phyloP scores from a whole-genome alignment of 1,284 basidiomycete genomes.

The Ceratobasidium sp. region DNA sequence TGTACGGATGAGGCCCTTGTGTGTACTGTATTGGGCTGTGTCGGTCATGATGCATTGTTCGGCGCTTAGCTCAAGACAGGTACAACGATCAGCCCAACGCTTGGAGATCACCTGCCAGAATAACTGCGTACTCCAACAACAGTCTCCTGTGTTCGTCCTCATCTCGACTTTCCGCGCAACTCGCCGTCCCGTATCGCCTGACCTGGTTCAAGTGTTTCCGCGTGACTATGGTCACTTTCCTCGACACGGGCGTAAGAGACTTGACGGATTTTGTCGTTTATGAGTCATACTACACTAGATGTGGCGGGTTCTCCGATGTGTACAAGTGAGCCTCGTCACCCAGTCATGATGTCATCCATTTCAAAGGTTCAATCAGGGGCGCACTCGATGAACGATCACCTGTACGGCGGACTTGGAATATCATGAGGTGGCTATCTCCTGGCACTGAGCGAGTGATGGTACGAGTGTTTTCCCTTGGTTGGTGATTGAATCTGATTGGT shows the following conservation, averaged over 20 bases:
- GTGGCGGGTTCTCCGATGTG: slow-evolving; percentile 25
- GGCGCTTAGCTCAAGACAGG: too few relatives aligned
- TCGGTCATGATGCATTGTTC: too few relatives aligned
- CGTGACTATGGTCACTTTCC: neutral
- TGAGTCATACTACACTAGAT: neutral
- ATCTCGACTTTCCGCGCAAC: neutral
- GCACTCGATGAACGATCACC: neutral
- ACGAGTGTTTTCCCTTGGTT: neutral
- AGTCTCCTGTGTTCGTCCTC: neutral
- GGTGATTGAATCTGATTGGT: neutral
- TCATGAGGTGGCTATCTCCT: slow-evolving; percentile 8
- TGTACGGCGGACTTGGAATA: neutral
- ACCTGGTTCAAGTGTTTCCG: neutral
- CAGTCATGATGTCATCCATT: neutral
- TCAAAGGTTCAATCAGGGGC: neutral
- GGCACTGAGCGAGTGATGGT: neutral
- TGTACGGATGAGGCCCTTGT: neutral
- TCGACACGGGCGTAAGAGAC: neutral
- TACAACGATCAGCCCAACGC: too few relatives aligned
- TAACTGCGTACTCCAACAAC: neutral
- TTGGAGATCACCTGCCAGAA: neutral
- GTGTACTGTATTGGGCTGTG: too few relatives aligned
- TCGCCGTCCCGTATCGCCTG: neutral
- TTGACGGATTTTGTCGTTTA: neutral
- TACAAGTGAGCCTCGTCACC: neutral